Conservation (phyloP, 306 rosid genomes). For the Quercus agrifolia region DNA sequence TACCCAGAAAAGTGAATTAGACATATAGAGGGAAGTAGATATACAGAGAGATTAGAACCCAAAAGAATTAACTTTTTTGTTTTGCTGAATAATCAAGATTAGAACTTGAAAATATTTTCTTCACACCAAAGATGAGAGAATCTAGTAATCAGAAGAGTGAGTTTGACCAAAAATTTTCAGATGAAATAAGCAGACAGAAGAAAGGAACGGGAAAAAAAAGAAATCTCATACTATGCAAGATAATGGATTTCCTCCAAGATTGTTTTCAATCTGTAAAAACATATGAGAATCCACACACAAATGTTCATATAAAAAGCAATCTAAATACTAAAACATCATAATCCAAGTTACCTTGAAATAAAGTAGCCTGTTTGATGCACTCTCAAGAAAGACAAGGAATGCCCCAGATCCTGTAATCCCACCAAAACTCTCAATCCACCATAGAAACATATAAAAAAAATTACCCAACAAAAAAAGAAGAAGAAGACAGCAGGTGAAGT, state of each 20-base stretch:
- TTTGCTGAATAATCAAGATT: not conserved
- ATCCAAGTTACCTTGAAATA: constrained; percentile 25
- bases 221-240: not conserved
- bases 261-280: constrained; percentile 1
- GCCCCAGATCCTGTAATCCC: constrained; percentile 34
- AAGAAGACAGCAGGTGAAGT: not conserved
- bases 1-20: constrained; percentile 1
- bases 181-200: not conserved
- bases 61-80: not conserved
- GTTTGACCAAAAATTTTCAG: not conserved
- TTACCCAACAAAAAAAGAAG: not conserved
- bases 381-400: not conserved
- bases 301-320: not conserved
- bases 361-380: constrained; percentile 3
- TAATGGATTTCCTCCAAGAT: not conserved
- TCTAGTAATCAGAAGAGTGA: constrained; percentile 1
- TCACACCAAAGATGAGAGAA: not conserved
- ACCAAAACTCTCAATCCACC: not conserved
- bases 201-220: not conserved
- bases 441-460: constrained; percentile 1
- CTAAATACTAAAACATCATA: not conserved
- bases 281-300: constrained; percentile 1
- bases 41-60: constrained; percentile 8
- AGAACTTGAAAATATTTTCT: not conserved
- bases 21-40: not conserved